Evolutionary conservation across 208 protist genomes (phyloP).

Genomic region (Phytomonas francai): DNA sequence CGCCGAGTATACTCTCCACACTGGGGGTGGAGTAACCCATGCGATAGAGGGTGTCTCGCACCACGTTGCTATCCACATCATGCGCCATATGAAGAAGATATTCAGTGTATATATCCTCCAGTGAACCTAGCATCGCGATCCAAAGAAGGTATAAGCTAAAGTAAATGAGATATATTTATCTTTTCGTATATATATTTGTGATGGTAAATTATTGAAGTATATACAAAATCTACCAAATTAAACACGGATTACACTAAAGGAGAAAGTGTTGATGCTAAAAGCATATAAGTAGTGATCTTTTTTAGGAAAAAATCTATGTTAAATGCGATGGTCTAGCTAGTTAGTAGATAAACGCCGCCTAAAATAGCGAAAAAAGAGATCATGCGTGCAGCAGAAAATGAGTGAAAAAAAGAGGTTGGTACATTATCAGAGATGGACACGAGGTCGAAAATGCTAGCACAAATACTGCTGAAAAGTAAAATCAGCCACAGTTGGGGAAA

Average conservation of each 20-base stretch:
- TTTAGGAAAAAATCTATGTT: background rate
- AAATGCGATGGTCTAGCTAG: background rate
- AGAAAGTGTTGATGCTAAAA: background rate
- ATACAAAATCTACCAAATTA: background rate
- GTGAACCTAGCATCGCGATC: conserved; percentile 26
- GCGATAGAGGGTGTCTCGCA: conserved; percentile 33
- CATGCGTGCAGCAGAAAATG: background rate
- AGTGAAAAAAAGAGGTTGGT: background rate
- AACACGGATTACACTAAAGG: background rate
- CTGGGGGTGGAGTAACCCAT: conserved; percentile 31
- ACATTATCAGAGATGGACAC: background rate
- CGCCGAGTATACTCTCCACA: conserved; percentile 45
- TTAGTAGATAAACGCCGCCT: background rate
- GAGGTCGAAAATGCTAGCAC: background rate
- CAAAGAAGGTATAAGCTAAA: conserved; percentile 2
- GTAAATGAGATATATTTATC: conserved; percentile 1
- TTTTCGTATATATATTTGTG: background rate
- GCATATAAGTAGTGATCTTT: background rate
- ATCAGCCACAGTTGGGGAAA: background rate
- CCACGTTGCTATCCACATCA: conserved; percentile 34
- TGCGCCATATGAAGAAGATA: conserved; percentile 29
- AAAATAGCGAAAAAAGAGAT: background rate
- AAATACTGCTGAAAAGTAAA: background rate
- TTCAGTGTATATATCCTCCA: conserved; percentile 42
- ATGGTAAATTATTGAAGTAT: background rate